These are phyloP conservation scores for Acer saccharum DNA, from an alignment of 345 rosid genomes.

Conservation along the genomic window DNA sequence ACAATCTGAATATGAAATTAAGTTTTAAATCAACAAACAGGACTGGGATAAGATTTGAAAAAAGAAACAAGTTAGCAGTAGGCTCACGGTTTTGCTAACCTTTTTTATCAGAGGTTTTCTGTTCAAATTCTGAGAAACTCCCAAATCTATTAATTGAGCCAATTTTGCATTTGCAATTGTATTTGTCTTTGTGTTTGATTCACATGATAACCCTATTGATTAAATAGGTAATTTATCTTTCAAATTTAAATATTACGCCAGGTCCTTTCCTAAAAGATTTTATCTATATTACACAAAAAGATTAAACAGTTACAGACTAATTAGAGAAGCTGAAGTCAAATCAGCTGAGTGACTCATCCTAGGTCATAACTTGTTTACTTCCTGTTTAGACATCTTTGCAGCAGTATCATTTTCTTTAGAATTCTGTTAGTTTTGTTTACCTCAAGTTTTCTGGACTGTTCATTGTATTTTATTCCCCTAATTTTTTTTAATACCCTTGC, in stretches of 20 bases:
- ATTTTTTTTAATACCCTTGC: slow-evolving; percentile 18
- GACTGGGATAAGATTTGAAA: neutral
- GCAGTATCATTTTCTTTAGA: slow-evolving; percentile 4
- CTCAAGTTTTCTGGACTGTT: neutral
- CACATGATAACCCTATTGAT: neutral
- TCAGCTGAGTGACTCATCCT: neutral
- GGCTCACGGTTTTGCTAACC: neutral
- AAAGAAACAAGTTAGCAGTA: neutral
- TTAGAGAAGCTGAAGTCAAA: neutral
- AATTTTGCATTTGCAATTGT: neutral
- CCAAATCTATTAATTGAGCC: neutral
- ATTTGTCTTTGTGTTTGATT: neutral
- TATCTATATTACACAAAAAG: neutral
- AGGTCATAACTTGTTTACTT: neutral
- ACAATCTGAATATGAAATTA: slow-evolving; percentile 19
- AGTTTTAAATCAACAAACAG: slow-evolving; percentile 7
- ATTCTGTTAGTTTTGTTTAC: slow-evolving; percentile 1
- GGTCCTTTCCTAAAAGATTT: neutral
- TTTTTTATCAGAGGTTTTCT: no score
- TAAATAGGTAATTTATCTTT: neutral
- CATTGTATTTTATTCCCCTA: slow-evolving; percentile 13
- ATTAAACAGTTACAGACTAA: neutral
- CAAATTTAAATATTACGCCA: neutral
- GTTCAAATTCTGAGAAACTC: neutral
- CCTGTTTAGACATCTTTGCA: neutral